Evolutionary conservation across 148 eudicot species (phyloP), one percentile per base, ranked within the genome.

Genomic region (Simmondsia chinensis): DNA sequence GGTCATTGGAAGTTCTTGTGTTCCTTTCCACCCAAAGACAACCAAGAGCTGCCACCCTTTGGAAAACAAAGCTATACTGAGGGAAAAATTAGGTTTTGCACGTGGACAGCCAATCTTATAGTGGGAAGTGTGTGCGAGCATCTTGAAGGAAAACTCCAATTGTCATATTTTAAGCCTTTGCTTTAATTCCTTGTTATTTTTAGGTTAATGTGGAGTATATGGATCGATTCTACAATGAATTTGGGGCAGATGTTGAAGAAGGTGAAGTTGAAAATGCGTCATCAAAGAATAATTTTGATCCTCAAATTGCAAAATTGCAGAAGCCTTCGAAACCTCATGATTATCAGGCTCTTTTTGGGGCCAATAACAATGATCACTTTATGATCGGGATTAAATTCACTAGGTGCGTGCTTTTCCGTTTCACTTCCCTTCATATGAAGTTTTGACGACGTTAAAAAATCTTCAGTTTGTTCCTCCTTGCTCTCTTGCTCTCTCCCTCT

Each of bases 341-440:
- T 56, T 71, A 50, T 57, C 62, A 82, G 48, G 74, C 79, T 33
- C 72, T 91, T 20, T 75, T 91, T 74, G 89, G 88, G 49, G 87
- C 69, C 33, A 86, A 86, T 65, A 83, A 76, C 57, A 61, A 82
- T 36, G 99, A 91, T 63, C 74, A 66, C 63, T 91, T 91, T 58
- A 72, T 86, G 94, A 63, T 86, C 38, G 94, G 99, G 69, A 60
- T 91, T 36, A 82, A 91, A 63, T 82, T 76, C 58, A 77, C 83
- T 9, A 68, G 79, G 96, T 91, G 72, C 55, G 48, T 20, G 37
- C 24, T 35, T 38, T 63, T 43, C 11, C n/a, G n/a, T n/a, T 41
- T 33, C 18, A 37, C 19, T 2, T 46, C 14, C 14, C 6, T 33
- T 31, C 23, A 5, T 22, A 33, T 20, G 15, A 32, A 20, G 8